Evolutionary conservation across 1,139 yeast genomes (phyloP).

Genomic region (Blastobotrys indianensis): DNA sequence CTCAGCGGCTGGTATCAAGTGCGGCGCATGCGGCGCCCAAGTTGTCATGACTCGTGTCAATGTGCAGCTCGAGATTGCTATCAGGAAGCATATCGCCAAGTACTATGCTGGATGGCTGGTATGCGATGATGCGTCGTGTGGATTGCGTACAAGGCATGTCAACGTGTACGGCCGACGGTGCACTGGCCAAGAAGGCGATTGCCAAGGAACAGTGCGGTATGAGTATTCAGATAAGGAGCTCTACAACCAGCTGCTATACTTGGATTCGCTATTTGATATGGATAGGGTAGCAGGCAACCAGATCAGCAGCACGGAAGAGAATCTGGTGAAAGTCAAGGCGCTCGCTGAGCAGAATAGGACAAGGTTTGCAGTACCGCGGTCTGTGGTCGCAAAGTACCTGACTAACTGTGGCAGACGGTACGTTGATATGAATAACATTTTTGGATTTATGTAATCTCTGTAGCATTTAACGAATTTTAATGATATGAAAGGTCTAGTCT

Average conservation of each 20-base stretch:
- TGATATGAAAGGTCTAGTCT: too few species aligned
- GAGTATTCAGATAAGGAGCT: conserved; percentile 72
- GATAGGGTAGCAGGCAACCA: conserved; percentile 75
- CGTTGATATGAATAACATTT: conserved; percentile 80
- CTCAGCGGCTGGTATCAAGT: conserved; percentile 64
- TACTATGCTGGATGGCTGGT: conserved; percentile 83
- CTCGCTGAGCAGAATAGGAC: conserved; percentile 76
- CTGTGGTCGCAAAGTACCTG: conserved; percentile 70
- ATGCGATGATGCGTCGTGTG: conserved; percentile 86
- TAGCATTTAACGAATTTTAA: too few species aligned
- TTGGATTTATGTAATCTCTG: conserved; percentile 33
- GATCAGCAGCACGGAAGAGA: conserved; percentile 37
- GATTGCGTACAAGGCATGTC: conserved; percentile 72
- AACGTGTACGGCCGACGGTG: conserved; percentile 89
- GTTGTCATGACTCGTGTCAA: conserved; percentile 53
- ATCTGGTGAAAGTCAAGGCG: conserved; percentile 49
- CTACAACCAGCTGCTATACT: conserved; percentile 80
- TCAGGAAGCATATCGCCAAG: conserved; percentile 62
- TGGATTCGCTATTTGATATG: conserved; percentile 72
- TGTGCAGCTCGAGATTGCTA: conserved; percentile 64
- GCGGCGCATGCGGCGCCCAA: conserved; percentile 51
- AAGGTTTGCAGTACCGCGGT: conserved; percentile 49
- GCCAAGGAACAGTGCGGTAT: conserved; percentile 81
- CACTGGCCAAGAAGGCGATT: conserved; percentile 57
- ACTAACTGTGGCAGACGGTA: conserved; percentile 84